These are phyloP conservation scores for Marchantia paleacea DNA, from an alignment of 225 moss, liverwort and hornwort species.

Conservation along the genomic window DNA sequence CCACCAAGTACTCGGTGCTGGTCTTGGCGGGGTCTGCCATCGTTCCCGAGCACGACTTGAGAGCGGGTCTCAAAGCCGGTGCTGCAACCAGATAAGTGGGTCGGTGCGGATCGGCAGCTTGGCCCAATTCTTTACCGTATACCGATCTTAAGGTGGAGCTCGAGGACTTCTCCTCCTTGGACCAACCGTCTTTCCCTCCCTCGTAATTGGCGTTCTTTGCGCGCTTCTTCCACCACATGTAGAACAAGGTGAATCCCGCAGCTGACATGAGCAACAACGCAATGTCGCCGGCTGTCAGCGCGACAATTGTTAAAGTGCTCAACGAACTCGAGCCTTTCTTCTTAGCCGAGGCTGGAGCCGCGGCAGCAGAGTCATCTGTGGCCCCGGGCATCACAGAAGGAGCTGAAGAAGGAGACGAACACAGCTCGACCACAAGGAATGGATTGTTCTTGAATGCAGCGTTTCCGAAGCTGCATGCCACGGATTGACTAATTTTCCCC, in stretches of 20 bases:
- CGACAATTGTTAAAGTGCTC: slow-evolving; percentile 30
- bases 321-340: slow-evolving; percentile 5
- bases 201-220: not conserved
- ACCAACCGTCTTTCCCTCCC: slow-evolving; percentile 1
- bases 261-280: slow-evolving; percentile 32
- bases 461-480: slow-evolving; percentile 27
- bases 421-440: slow-evolving; percentile 17
- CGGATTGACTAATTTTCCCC: slow-evolving; percentile 18
- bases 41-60: slow-evolving; percentile 32
- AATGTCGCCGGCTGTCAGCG: slow-evolving; percentile 32
- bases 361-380: not conserved
- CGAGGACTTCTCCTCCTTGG: slow-evolving; percentile 10
- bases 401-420: not conserved
- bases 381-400: not conserved
- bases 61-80: slow-evolving; percentile 36
- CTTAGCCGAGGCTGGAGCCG: not conserved
- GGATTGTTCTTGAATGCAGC: slow-evolving; percentile 34
- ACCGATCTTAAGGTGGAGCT: slow-evolving; percentile 5
- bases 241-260: slow-evolving; percentile 30
- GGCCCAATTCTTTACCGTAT: slow-evolving; percentile 14
- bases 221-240: slow-evolving; percentile 40
- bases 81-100: slow-evolving; percentile 18
- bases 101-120: not conserved
- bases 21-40: slow-evolving; percentile 18
- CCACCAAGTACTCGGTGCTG: not conserved